A percentile compares a stretch with the other conserved stretches of the same genome.
Conservation (phyloP, 2,329 filamentous ascomycete species). For the Ceratocystis eucalypticola region DNA sequence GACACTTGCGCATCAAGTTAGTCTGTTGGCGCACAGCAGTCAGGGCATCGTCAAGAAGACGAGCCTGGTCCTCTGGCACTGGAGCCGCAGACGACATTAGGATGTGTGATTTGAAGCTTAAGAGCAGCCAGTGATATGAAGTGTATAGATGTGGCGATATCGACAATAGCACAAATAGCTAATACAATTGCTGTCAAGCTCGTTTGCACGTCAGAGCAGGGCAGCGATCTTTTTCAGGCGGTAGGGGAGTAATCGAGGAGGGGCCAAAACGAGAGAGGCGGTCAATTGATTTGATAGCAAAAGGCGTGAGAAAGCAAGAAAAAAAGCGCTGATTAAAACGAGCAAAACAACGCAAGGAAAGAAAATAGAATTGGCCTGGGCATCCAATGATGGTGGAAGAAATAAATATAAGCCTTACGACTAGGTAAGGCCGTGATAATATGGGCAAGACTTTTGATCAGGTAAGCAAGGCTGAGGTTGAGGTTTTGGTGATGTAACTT, state of each 20-base stretch:
- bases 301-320: neutral
- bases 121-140: neutral
- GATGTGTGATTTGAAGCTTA: neutral
- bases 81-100: constrained; percentile 43
- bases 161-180: no score
- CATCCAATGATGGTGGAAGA: neutral
- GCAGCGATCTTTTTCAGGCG: neutral
- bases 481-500: neutral
- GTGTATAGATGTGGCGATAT: neutral
- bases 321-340: constrained; percentile 3
- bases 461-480: constrained; percentile 6
- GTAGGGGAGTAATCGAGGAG: neutral
- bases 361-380: neutral
- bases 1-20: constrained; percentile 88
- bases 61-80: constrained; percentile 63
- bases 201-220: no score
- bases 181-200: no score
- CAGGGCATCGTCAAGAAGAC: constrained; percentile 93
- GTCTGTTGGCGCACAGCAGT: constrained; percentile 95
- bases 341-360: constrained; percentile 3
- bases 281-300: constrained; percentile 5
- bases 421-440: neutral
- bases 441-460: neutral
- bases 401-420: neutral
- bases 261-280: neutral